phyloP scores from a whole-genome alignment of 257 asterid genomes.

The Gynochthodes officinalis region DNA sequence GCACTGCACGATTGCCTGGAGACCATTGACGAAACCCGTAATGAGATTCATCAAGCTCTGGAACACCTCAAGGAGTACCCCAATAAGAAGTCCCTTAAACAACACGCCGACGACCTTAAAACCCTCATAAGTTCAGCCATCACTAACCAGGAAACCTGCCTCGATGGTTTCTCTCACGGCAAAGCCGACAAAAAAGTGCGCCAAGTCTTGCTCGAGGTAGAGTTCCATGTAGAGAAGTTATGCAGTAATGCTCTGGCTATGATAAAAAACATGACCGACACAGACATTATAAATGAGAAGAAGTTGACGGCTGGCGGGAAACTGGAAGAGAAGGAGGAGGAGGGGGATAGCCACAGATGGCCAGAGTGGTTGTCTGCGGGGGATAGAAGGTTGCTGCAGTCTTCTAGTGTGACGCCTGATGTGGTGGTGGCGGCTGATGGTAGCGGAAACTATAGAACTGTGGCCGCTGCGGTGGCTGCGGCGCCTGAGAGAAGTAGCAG shows the following conservation, averaged over 20 bases:
- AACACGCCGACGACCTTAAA: constrained; percentile 71
- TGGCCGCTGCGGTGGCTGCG: constrained; percentile 75
- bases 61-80: constrained; percentile 53
- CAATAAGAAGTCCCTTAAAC: constrained; percentile 39
- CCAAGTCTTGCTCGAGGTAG: constrained; percentile 40
- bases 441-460: constrained; percentile 60
- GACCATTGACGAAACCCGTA: constrained; percentile 54
- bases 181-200: constrained; percentile 47
- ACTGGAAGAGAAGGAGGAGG: constrained; percentile 31
- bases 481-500: constrained; percentile 64
- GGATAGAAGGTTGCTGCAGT: constrained; percentile 70
- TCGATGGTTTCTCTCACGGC: constrained; percentile 79
- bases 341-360: constrained; percentile 43
- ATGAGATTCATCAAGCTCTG: constrained; percentile 53
- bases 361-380: constrained; percentile 80
- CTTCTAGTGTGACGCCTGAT: constrained; percentile 50
- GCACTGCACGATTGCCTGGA: constrained; percentile 72
- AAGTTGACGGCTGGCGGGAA: constrained; percentile 32
- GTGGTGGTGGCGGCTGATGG: constrained; percentile 92
- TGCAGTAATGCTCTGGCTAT: constrained; percentile 83
- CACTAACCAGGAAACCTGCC: constrained; percentile 75
- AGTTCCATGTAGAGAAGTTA: constrained; percentile 54
- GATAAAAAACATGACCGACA: constrained; percentile 67
- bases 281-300: constrained; percentile 44
- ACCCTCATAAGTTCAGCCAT: constrained; percentile 73